Evolutionary conservation across 2,329 filamentous ascomycete species (phyloP).

Genomic region (Periconia sp.): DNA sequence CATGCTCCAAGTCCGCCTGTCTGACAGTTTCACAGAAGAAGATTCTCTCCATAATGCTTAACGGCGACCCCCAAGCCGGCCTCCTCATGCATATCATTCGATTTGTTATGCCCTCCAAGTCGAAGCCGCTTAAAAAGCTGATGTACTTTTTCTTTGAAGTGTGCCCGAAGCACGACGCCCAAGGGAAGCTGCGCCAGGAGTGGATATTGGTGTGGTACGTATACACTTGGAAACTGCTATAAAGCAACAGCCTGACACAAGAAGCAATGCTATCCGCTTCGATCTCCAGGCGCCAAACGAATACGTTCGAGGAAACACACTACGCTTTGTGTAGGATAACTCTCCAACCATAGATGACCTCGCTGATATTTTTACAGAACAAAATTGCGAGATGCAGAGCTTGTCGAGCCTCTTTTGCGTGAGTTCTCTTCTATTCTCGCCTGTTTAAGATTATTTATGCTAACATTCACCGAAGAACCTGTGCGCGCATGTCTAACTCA

Average conservation of each 20-base stretch:
- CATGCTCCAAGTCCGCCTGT: conserved; percentile 58
- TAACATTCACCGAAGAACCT: conserved; percentile 59
- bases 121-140: conserved; percentile 95
- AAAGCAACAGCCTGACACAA: conserved; percentile 29
- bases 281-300: conserved; percentile 98
- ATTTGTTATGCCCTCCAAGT: conserved; percentile 99
- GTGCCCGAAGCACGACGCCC: conserved; percentile 91
- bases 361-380: conserved; percentile 53
- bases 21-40: conserved; percentile 64
- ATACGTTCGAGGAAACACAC: conserved; percentile 97
- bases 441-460: conserved; percentile 2
- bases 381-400: conserved; percentile 93
- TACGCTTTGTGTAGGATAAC: conserved; percentile 75
- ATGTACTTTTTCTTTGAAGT: conserved; percentile 99
- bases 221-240: conserved; percentile 14
- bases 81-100: conserved; percentile 99
- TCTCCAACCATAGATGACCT: not conserved
- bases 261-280: conserved; percentile 95
- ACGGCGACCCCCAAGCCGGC: conserved; percentile 93
- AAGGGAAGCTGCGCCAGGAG: conserved; percentile 97
- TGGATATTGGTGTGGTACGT: conserved; percentile 97
- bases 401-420: conserved; percentile 91
- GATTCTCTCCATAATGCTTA: conserved; percentile 96
- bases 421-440: conserved; percentile 6
- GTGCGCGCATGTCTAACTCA: conserved; percentile 93